These are phyloP conservation scores for Suillus occidentalis DNA, from an alignment of 768 basidiomycete genomes.

Conservation along the genomic window DNA sequence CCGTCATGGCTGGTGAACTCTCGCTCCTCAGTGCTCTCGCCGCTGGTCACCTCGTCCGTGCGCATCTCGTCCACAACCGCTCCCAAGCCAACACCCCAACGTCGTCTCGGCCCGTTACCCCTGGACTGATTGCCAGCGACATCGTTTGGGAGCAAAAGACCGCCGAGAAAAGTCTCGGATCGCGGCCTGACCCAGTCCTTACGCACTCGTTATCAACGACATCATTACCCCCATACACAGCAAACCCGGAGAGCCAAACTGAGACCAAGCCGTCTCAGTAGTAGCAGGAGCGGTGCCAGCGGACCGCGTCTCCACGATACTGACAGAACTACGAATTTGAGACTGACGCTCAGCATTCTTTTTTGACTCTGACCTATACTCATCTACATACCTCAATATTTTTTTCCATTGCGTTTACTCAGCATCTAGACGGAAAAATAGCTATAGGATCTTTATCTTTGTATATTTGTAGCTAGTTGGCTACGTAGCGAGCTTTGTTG, in stretches of 20 bases:
- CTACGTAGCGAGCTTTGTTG: not conserved
- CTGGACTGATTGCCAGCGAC: conserved; percentile 37
- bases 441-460: not conserved
- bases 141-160: conserved; percentile 25
- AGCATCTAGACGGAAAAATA: conserved; percentile 5
- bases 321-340: not conserved
- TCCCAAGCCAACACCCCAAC: conserved; percentile 79
- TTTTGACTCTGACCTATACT: conserved; percentile 6
- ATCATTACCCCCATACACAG: conserved; percentile 45
- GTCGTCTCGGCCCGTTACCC: conserved; percentile 59
- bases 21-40: conserved; percentile 90
- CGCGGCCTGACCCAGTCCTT: conserved; percentile 14
- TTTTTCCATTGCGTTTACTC: not conserved
- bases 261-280: conserved; percentile 21
- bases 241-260: conserved; percentile 19
- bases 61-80: conserved; percentile 91
- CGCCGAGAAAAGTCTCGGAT: conserved; percentile 10
- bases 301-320: not conserved
- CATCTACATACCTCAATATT: conserved; percentile 2
- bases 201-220: conserved; percentile 39
- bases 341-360: not conserved
- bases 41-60: conserved; percentile 91
- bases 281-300: conserved; percentile 7
- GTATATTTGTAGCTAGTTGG: conserved; percentile 4
- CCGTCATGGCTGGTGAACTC: conserved; percentile 98